These are phyloP conservation scores for Coemansia aciculifera DNA, from an alignment of 192 early-diverging fungal species.

Conservation along the genomic window DNA sequence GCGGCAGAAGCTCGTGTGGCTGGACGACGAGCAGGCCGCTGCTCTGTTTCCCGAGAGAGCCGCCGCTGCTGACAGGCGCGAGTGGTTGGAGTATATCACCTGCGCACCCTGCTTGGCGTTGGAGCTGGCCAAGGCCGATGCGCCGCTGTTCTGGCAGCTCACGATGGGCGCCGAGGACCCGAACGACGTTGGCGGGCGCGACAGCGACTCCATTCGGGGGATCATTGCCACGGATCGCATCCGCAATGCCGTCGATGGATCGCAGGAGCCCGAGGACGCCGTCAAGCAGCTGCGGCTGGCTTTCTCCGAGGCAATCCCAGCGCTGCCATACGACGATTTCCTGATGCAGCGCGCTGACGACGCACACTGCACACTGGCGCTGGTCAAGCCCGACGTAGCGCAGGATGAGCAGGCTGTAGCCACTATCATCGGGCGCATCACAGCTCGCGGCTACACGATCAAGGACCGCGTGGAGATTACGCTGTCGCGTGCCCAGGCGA, in stretches of 20 bases:
- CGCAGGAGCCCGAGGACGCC: constrained; percentile 52
- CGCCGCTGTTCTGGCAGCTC: constrained; percentile 54
- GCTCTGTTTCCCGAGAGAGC: constrained; percentile 50
- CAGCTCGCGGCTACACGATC: constrained; percentile 51
- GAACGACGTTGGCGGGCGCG: constrained; percentile 26
- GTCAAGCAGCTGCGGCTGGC: constrained; percentile 51
- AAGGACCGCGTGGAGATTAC: constrained; percentile 39
- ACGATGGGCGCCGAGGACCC: constrained; percentile 59
- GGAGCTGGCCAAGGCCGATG: constrained; percentile 57
- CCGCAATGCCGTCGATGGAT: constrained; percentile 60
- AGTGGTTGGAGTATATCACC: constrained; percentile 55
- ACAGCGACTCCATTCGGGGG: constrained; percentile 58
- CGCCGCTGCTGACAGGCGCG: constrained; percentile 39
- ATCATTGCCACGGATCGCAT: constrained; percentile 57
- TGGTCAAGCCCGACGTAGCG: constrained; percentile 60
- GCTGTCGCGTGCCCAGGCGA: constrained; percentile 44
- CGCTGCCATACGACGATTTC: constrained; percentile 46
- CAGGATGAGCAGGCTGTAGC: constrained; percentile 25
- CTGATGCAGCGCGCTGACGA: constrained; percentile 51
- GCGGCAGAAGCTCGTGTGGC: constrained; percentile 57
- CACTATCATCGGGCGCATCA: constrained; percentile 39
- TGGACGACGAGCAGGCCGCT: constrained; percentile 42
- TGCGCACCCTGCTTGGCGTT: constrained; percentile 58
- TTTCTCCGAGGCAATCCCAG: constrained; percentile 48
- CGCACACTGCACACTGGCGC: constrained; percentile 53